Percentiles rank a stretch among this genome's conserved stretches.
These are phyloP conservation scores for Carnegiea gigantea DNA, from an alignment of 179 eudicot genomes.

Conservation along the genomic window DNA sequence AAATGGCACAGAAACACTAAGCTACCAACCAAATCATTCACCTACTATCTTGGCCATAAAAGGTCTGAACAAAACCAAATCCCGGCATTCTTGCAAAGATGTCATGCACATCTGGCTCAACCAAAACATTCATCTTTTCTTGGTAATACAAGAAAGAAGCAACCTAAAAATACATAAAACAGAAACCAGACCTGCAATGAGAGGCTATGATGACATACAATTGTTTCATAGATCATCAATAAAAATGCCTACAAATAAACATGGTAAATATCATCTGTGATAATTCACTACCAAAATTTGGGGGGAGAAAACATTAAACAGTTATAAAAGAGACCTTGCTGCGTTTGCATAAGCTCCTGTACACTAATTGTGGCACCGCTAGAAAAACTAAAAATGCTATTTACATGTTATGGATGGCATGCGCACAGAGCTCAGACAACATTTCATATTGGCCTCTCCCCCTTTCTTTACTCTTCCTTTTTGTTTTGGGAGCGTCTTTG, in stretches of 20 bases:
- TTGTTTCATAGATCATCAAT: not conserved
- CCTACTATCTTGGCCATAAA: slow-evolving; percentile 97
- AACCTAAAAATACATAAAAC: slow-evolving; percentile 51
- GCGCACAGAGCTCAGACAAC: not conserved
- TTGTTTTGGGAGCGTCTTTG: not conserved
- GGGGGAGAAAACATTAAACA: not conserved
- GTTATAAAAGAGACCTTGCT: not conserved
- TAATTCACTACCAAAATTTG: not conserved
- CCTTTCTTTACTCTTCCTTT: not conserved
- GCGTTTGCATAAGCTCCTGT: not conserved
- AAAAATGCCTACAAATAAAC: not conserved
- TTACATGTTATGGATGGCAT: not conserved
- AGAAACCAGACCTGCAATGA: slow-evolving; percentile 1
- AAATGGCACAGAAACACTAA: not conserved
- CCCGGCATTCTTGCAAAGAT: slow-evolving; percentile 94
- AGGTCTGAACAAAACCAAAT: slow-evolving; percentile 96
- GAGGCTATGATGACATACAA: slow-evolving; percentile 11
- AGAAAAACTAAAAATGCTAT: not conserved
- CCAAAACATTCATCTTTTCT: slow-evolving; percentile 93
- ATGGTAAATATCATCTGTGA: not conserved
- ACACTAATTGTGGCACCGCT: not conserved
- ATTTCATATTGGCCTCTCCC: not conserved
- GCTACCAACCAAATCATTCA: slow-evolving; percentile 26
- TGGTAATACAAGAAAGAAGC: slow-evolving; percentile 82
- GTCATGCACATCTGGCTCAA: slow-evolving; percentile 97